Evolutionary conservation across 495 filamentous ascomycete species (phyloP).

Genomic region (Tuber borchii): DNA sequence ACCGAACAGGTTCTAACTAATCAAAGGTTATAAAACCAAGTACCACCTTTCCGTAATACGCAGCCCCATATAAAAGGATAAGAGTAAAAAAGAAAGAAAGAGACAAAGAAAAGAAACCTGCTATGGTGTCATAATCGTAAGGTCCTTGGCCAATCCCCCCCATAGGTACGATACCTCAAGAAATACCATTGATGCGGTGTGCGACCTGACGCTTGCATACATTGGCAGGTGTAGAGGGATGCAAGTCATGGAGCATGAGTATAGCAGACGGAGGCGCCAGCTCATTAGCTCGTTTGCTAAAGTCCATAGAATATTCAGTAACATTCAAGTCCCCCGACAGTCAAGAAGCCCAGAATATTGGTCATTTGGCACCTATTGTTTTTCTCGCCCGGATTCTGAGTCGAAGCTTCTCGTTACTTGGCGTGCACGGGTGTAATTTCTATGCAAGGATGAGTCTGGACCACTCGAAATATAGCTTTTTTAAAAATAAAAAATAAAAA

Average conservation of each 20-base stretch:
- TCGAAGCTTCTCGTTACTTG: no score
- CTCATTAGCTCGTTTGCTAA: no score
- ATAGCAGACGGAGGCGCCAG: neutral
- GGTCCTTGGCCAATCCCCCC: neutral
- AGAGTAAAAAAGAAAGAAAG: neutral
- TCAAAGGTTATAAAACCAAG: neutral
- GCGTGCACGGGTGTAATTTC: no score
- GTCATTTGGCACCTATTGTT: no score
- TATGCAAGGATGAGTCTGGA: no score
- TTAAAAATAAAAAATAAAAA: no score
- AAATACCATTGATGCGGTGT: no score
- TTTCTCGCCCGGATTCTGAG: no score
- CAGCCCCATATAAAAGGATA: neutral
- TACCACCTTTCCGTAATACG: neutral
- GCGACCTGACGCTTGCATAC: neutral
- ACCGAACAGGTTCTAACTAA: no score
- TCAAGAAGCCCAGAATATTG: neutral
- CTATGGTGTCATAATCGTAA: neutral
- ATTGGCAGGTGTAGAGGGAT: neutral
- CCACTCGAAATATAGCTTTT: no score
- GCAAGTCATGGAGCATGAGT: neutral
- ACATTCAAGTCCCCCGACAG: no score
- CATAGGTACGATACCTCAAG: neutral
- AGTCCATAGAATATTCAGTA: neutral
- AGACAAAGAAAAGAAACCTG: neutral